Conservation (phyloP, 2,329 filamentous ascomycete genomes). For the Penicillium psychrosexuale region DNA sequence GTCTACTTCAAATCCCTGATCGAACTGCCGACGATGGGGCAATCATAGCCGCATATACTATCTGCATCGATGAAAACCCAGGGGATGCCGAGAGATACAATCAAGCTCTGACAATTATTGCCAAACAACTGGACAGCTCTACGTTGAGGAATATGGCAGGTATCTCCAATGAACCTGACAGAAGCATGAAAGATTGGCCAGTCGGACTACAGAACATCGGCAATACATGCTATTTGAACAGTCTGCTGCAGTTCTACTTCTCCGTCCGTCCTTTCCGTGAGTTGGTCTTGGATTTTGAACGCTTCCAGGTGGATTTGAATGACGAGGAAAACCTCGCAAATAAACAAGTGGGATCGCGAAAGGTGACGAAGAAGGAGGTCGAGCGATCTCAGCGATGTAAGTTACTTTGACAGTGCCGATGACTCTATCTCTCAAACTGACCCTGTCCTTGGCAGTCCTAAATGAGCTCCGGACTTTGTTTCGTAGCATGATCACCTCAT, state of each 20-base stretch:
- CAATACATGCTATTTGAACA: slow-evolving; percentile 98
- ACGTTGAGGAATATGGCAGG: slow-evolving; percentile 36
- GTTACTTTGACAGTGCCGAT: slow-evolving; percentile 34
- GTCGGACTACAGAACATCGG: slow-evolving; percentile 90
- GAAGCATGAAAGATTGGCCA: slow-evolving; percentile 58
- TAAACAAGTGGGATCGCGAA: slow-evolving; percentile 73
- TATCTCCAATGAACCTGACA: slow-evolving; percentile 28
- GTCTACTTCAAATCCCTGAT: slow-evolving; percentile 52
- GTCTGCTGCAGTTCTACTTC: slow-evolving; percentile 91
- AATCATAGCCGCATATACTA: slow-evolving; percentile 49
- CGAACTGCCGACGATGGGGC: slow-evolving; percentile 51
- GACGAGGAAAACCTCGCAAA: slow-evolving; percentile 57
- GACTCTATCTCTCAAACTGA: slow-evolving; percentile 16
- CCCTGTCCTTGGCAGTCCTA: slow-evolving; percentile 56
- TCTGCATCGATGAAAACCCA: slow-evolving; percentile 47
- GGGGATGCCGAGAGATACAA: slow-evolving; percentile 46
- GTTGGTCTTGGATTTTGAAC: slow-evolving; percentile 72
- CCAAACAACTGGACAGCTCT: slow-evolving; percentile 41
- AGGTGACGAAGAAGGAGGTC: slow-evolving; percentile 58
- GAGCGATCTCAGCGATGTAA: slow-evolving; percentile 68
- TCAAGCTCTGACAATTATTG: slow-evolving; percentile 49
- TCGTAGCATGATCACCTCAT: slow-evolving; percentile 63
- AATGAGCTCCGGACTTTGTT: slow-evolving; percentile 70
- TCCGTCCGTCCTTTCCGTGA: slow-evolving; percentile 78
- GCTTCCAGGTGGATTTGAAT: slow-evolving; percentile 65